Base-by-base conservation (phyloP, 2,329 filamentous ascomycete species). In the Verticillium dahliae region DNA sequence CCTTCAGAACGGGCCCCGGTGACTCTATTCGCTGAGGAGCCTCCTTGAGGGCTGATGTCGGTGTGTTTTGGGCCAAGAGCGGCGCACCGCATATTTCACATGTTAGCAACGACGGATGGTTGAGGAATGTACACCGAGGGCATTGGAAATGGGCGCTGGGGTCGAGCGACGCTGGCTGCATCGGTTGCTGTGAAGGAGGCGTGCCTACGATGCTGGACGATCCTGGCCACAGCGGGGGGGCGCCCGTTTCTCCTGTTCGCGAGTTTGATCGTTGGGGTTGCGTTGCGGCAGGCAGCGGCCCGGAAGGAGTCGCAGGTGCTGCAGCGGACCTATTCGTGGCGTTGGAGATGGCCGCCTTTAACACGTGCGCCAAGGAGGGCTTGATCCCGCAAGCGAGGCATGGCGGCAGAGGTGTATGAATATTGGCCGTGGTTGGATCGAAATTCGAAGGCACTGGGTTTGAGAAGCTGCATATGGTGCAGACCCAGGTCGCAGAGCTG, bases 351-450 rank as follows among this genome's bases (percentile, higher is more conserved):
- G 92, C 86, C 10, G 94, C 92, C 75, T 97, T 97, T 38, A 97
- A 78, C 1, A 98, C 83, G 64, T 91, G 88, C 1, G 91, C 85
- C 57, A 96, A 81, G 0, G 90, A 88, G 3, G 95, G 95, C 69
- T 95, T 96, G 70, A 99, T 97, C 0, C 95, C 95, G 72, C 95
- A 99, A 5, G 92, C 90, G 60, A 97, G 80, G 72, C 95, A 99
- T 67, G 94, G 91, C 3, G 93, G 90, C 27, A 97, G 77, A 9
- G 88, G 89, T 5, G 90, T 96, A 65, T 92, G 86, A 22, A 88
- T 85, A 64, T 86, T 95, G 9, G 92, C 92, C 2, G 89, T 88
- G 1, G 88, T 83, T 0, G 92, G 90, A 69, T 98, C 94, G 72
- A 98, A 98, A 73, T 97, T 97, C 41, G 91, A 90, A 0, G 95